Base-by-base conservation (phyloP, 805 yeast genomes). In the Geotrichum ghanense region DNA sequence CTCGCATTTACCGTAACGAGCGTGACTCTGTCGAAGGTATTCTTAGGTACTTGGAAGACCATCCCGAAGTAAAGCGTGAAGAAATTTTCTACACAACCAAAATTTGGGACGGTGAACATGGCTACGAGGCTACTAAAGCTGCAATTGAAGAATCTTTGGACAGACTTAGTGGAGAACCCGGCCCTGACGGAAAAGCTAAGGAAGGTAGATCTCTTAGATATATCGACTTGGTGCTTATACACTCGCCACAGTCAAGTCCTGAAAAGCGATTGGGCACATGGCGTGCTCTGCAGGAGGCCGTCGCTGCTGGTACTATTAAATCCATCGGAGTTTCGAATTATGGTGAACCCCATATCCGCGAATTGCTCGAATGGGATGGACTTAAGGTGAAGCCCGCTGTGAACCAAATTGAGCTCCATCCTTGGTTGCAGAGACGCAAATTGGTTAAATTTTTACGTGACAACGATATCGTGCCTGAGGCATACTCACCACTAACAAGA, bases 371-470 rank as follows among this genome's bases (percentile, higher is more conserved):
- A 3, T 73, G 76, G 70, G 62, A 62, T 9, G 74, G 66, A 2
- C 63, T 78, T 37, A 64, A 62, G 45, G 57, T 61, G 50, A 59
- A 71, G 50, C 89, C 95, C 0, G 85, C 80, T 0, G 81, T 83
- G 37, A 81, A 86, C 61, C 95, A 87, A 61, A 75, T 86, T 57
- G 95, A 85, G 62, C 72, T 85, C 45, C 84, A 86, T 50, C 95
- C 92, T 19, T 84, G 92, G 89, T 69, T 81, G 56, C 84, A 81
- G 66, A 63, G 83, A 55, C 65, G 70, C 46, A 78, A 79, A 45
- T 68, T 86, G 48, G 77, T 82, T 20, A 73, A 78, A 45, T 82
- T 66, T 63, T 78, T 83, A 59, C 67, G 70, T 25, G 57, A 69
- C 14, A 63, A 79, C 48, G 77, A 70, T 41, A 74, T 88, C 37